A percentile compares a stretch with the other conserved stretches of the same genome.
phyloP scores from a whole-genome alignment of 1,284 basidiomycete species.

The Athelia psychrophila region DNA sequence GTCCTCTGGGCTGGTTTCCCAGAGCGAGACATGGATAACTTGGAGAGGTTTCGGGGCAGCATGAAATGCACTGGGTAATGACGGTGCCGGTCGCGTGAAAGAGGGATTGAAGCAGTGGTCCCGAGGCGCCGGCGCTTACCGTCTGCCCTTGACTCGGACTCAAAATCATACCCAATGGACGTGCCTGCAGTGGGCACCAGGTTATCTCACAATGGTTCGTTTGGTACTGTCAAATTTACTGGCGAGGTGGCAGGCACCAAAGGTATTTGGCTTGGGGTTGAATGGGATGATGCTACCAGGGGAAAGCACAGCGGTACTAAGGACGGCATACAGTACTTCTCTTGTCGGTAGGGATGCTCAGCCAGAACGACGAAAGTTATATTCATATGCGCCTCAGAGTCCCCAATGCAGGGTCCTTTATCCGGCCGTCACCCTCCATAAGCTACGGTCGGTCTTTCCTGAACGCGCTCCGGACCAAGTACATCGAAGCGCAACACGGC shows the following conservation, averaged over 20 bases:
- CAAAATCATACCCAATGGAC: constrained; percentile 10
- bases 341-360: constrained; percentile 58
- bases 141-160: not conserved
- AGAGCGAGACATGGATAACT: constrained; percentile 24
- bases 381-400: constrained; percentile 32
- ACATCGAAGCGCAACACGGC: constrained; percentile 63
- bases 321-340: constrained; percentile 79
- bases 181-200: constrained; percentile 45
- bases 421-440: constrained; percentile 59
- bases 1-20: constrained; percentile 41
- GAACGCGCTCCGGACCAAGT: constrained; percentile 72
- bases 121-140: not conserved
- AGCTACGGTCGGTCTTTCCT: constrained; percentile 71
- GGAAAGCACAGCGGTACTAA: constrained; percentile 89
- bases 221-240: constrained; percentile 71
- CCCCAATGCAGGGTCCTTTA: constrained; percentile 68
- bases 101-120: too few relatives aligned
- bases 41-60: constrained; percentile 23
- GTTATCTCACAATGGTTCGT: constrained; percentile 43
- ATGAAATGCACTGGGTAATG: constrained; percentile 12
- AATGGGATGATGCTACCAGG: constrained; percentile 86
- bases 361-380: not conserved
- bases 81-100: not conserved
- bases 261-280: constrained; percentile 88
- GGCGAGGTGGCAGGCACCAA: constrained; percentile 65